These are phyloP conservation scores for Lepraria neglecta DNA, from an alignment of 495 filamentous ascomycete species.

Conservation along the genomic window DNA sequence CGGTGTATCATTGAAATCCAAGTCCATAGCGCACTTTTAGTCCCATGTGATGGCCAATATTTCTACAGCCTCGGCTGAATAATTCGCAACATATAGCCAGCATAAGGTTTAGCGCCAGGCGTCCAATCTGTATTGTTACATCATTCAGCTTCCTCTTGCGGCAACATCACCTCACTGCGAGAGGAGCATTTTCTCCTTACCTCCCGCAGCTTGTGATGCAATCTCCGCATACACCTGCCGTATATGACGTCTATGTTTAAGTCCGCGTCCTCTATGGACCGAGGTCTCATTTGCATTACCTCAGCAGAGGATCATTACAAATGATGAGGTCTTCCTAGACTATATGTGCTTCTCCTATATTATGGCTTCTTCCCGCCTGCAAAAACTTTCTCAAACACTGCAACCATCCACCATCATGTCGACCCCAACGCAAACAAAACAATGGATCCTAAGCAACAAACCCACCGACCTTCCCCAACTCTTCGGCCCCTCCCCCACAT, in stretches of 20 bases:
- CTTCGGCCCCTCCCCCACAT: conserved; percentile 37
- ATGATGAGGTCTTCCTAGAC: background rate
- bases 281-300: no score
- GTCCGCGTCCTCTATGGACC: background rate
- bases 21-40: no score
- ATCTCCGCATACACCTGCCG: background rate
- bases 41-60: no score
- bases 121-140: no score
- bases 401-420: conserved; percentile 20
- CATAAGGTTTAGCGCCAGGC: no score
- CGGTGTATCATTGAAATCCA: no score
- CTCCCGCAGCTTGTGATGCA: background rate
- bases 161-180: no score
- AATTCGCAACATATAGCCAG: no score
- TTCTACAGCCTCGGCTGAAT: no score
- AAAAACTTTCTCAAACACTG: background rate
- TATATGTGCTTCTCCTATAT: background rate
- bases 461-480: conserved; percentile 31
- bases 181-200: no score
- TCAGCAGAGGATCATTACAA: background rate
- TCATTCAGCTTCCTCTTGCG: no score
- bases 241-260: background rate
- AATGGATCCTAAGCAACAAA: conserved; percentile 38
- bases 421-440: conserved; percentile 25
- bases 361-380: background rate